Evolutionary conservation across 495 filamentous ascomycete genomes (phyloP).

Genomic region (Hyaloscypha finlandica): DNA sequence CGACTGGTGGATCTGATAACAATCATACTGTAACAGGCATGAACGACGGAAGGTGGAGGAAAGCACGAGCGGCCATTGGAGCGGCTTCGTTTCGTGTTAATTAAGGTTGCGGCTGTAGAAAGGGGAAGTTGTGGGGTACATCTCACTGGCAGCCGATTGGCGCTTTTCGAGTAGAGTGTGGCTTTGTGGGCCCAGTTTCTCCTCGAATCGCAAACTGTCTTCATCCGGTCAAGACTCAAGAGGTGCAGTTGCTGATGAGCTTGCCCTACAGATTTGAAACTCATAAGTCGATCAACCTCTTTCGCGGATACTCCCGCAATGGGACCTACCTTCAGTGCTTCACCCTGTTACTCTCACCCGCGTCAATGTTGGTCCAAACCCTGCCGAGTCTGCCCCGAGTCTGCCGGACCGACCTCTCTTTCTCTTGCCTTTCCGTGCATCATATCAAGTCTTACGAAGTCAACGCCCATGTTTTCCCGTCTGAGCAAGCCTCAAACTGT

Average conservation of each 20-base stretch:
- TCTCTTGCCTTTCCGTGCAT: neutral
- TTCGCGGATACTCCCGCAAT: neutral
- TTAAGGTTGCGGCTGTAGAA: slow-evolving; percentile 11
- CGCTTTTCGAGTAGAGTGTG: neutral
- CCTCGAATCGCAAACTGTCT: slow-evolving; percentile 13
- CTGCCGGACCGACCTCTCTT: neutral
- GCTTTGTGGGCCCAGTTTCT: slow-evolving; percentile 5
- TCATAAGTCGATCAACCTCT: too few species aligned
- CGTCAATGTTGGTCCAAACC: too few species aligned
- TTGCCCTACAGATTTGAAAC: neutral
- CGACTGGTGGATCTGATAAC: neutral
- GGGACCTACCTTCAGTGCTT: neutral
- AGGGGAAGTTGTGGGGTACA: neutral
- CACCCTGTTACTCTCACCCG: neutral
- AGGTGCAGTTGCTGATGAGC: neutral
- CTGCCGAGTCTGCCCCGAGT: neutral
- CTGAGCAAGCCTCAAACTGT: neutral
- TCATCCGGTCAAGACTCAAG: neutral
- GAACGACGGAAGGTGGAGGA: neutral
- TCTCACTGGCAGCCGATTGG: neutral
- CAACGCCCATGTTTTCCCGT: neutral
- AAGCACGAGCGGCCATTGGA: neutral
- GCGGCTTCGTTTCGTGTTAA: slow-evolving; percentile 6
- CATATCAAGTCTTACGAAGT: neutral
- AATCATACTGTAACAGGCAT: neutral